Percentiles rank a stretch among this genome's conserved stretches.
Conservation (phyloP, 108 stramenopile species). For the Fistulifera pelliculosa region DNA sequence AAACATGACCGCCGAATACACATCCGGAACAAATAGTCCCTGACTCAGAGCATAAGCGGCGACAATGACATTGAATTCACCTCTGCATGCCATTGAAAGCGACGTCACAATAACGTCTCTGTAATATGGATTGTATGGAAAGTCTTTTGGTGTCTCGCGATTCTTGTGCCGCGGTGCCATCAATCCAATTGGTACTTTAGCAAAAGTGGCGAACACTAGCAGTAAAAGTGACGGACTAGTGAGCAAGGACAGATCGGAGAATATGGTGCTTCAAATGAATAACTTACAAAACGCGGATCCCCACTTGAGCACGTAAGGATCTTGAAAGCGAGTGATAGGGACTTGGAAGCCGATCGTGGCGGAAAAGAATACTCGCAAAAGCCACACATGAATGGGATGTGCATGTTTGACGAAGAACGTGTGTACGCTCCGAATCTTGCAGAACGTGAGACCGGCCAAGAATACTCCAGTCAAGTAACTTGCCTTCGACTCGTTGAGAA, state of each 20-base stretch:
- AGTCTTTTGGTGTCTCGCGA: constrained; percentile 29
- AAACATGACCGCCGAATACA: constrained; percentile 32
- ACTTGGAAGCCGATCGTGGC: constrained; percentile 37
- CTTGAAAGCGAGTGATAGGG: constrained; percentile 10
- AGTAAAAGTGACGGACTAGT: too few relatives aligned
- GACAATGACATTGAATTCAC: constrained; percentile 42
- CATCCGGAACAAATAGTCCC: constrained; percentile 23
- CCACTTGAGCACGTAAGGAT: constrained; percentile 24
- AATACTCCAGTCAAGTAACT: constrained; percentile 35
- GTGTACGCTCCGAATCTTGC: constrained; percentile 30
- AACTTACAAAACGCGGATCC: constrained; percentile 23
- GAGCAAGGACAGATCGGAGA: too few relatives aligned
- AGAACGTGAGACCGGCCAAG: constrained; percentile 37
- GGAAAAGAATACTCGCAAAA: constrained; percentile 49
- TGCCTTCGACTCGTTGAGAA: constrained; percentile 33
- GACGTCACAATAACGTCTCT: constrained; percentile 25
- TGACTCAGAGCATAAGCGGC: constrained; percentile 36
- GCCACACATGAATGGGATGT: constrained; percentile 30
- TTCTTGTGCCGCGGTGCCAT: constrained; percentile 45
- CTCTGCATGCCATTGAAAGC: constrained; percentile 34
- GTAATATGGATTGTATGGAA: constrained; percentile 17
- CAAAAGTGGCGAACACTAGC: constrained; percentile 12
- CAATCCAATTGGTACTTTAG: constrained; percentile 39
- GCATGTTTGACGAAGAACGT: constrained; percentile 28
- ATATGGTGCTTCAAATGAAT: too few relatives aligned